A percentile compares a stretch with the other conserved stretches of the same genome.
Evolutionary conservation across 176 grass and related monocot species (phyloP).

Genomic region (Aegilops umbellulata): DNA sequence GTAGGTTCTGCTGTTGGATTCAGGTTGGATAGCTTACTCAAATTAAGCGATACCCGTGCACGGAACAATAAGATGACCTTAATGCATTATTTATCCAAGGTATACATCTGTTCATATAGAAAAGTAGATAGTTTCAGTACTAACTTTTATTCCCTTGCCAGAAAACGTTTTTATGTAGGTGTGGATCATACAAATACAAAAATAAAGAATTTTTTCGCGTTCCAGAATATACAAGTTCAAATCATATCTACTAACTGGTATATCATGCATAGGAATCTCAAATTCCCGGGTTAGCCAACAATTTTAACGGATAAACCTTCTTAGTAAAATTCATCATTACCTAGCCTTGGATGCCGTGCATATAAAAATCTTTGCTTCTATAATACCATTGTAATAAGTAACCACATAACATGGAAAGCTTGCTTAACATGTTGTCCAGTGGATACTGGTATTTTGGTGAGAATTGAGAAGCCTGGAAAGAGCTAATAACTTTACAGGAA

Average conservation of each 20-base stretch:
- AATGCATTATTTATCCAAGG: slow-evolving; percentile 99
- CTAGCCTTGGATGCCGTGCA: background rate
- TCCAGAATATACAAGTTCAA: slow-evolving; percentile 19
- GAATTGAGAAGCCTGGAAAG: background rate
- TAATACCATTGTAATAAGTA: background rate
- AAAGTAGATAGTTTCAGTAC: slow-evolving; percentile 22
- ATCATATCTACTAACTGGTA: background rate
- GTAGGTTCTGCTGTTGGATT: slow-evolving; percentile 99
- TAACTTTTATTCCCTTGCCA: background rate
- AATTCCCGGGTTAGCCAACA: background rate
- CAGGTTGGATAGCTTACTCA: slow-evolving; percentile 97
- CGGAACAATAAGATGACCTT: slow-evolving; percentile 98
- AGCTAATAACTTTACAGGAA: background rate
- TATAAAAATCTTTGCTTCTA: background rate
- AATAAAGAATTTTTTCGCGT: background rate
- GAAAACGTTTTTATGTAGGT: background rate
- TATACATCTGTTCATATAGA: slow-evolving; percentile 24
- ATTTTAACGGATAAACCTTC: background rate
- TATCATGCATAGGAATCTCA: background rate
- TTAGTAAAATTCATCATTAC: background rate
- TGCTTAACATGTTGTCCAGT: slow-evolving; percentile 4
- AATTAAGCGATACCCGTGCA: slow-evolving; percentile 91
- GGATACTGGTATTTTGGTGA: background rate
- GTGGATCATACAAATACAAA: background rate
- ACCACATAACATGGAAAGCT: background rate